phyloP scores from a whole-genome alignment of 345 rosid genomes.

The Kandelia obovata region DNA sequence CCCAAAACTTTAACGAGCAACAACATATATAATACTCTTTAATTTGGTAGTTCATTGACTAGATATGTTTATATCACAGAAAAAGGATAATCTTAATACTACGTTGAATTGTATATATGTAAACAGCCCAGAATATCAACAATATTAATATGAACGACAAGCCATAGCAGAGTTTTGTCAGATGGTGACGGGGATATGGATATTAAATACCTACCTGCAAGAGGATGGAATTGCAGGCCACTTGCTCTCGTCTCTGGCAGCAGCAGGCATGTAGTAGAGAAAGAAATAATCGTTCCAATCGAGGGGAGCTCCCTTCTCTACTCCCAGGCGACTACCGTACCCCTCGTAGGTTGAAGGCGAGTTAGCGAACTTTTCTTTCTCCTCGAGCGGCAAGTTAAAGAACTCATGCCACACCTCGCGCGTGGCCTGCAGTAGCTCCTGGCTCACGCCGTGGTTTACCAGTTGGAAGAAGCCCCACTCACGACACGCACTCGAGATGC shows the following conservation, averaged over 20 bases:
- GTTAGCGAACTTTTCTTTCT: slow-evolving; percentile 26
- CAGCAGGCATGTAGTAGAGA: slow-evolving; percentile 23
- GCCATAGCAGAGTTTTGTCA: background rate
- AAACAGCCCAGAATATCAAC: too few species aligned
- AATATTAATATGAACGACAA: background rate
- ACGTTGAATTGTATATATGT: too few species aligned
- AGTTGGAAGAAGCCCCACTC: slow-evolving; percentile 38
- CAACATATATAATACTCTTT: too few species aligned
- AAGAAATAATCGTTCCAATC: slow-evolving; percentile 39
- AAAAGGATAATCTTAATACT: too few species aligned
- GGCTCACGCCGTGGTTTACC: slow-evolving; percentile 27
- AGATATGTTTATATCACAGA: too few species aligned
- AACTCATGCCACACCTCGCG: slow-evolving; percentile 29
- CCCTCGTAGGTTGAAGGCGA: slow-evolving; percentile 28
- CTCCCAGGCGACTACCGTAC: slow-evolving; percentile 32
- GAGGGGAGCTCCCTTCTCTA: slow-evolving; percentile 25
- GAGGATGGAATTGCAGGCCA: slow-evolving; percentile 24
- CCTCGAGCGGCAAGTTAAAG: slow-evolving; percentile 21
- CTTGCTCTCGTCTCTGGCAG: slow-evolving; percentile 9
- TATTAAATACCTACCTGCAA: slow-evolving; percentile 22
- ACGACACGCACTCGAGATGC: slow-evolving; percentile 10
- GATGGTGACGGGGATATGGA: background rate
- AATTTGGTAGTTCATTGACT: too few species aligned
- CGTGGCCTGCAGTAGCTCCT: slow-evolving; percentile 13
- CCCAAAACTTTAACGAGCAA: too few species aligned